These are phyloP conservation scores for Aspergillus ustus DNA, from an alignment of 2,329 filamentous ascomycete species.

Conservation along the genomic window DNA sequence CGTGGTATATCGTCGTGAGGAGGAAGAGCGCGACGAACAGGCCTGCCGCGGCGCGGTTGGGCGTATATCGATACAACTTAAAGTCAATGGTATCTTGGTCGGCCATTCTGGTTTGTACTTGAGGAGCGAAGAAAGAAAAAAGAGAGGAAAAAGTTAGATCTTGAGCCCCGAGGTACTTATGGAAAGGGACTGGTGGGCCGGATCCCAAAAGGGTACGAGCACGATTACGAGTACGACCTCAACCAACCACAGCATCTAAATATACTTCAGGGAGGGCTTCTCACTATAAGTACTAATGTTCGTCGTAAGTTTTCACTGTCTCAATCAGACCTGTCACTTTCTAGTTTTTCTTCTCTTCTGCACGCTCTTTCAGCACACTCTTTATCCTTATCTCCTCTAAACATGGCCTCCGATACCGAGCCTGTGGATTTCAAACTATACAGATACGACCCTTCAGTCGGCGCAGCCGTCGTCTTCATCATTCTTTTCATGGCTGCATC, in stretches of 20 bases:
- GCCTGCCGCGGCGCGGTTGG: background rate
- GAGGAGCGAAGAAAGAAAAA: background rate
- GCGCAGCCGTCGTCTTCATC: slow-evolving; percentile 5
- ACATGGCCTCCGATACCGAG: background rate
- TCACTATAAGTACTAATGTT: background rate
- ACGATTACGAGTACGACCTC: background rate
- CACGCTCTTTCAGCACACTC: background rate
- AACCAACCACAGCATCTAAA: background rate
- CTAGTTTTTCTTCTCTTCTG: background rate
- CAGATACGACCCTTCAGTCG: slow-evolving; percentile 6
- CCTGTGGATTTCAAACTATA: background rate
- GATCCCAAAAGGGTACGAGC: background rate
- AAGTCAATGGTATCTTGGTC: background rate
- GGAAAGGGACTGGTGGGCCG: background rate
- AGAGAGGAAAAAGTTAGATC: background rate
- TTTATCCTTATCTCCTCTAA: background rate
- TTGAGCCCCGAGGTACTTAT: background rate
- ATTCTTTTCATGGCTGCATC: background rate
- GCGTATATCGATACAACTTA: slow-evolving; percentile 2
- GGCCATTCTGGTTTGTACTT: background rate
- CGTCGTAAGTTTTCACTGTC: background rate
- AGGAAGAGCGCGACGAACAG: slow-evolving; percentile 6
- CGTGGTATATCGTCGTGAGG: slow-evolving; percentile 19
- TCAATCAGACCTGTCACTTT: background rate
- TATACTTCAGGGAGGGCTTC: background rate